Evolutionary conservation across 2,329 filamentous ascomycete species (phyloP), one percentile per base, ranked within the genome.

Genomic region (Xylariaceae sp.): DNA sequence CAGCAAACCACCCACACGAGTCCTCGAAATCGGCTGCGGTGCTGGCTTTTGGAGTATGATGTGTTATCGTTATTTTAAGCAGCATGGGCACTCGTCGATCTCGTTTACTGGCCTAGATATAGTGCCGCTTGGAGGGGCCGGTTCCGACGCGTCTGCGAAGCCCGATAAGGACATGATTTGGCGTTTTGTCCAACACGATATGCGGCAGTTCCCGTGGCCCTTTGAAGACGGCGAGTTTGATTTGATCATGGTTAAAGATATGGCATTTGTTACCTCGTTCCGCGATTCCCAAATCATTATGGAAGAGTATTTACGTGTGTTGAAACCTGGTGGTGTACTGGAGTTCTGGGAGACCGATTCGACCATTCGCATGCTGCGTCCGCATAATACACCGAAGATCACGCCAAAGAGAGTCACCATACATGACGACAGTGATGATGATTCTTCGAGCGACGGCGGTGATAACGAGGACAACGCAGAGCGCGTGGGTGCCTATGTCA

Each of bases 271-370:
- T 18, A 75, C 84, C n/a, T 79, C 88, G 6, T 82, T 83, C 30
- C 76, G 83, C 50, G 77, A 83, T 59, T 82, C 86, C 39, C 80
- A 84, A 54, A 39, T 64, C 3, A 72, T 83, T 30, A 77, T 86
- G 60, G 88, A 90, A 64, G 91, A 97, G 70, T 88, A 87, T 62
- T 76, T 93, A 51, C 88, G 92, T 15, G 76, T 96, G 10, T 77
- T 96, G 41, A 86, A 82, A 65, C 87, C 89, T 0, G 91, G 90
- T 13, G 93, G 93, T 3, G 84, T 85, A 1, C 70, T 97, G 30
- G 93, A 97, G 71, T 80, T 95, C 13, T 97, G 92, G 92, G 92
- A 96, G 65, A 88, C 88, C 4, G 92, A 97, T 74, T 86, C 92
- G 70, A 83, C 88, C 10, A 85, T 96, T 64, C 88, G 92, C 66